phyloP scores from a whole-genome alignment of 129 eudicot species.

The Escallonia rubra region DNA sequence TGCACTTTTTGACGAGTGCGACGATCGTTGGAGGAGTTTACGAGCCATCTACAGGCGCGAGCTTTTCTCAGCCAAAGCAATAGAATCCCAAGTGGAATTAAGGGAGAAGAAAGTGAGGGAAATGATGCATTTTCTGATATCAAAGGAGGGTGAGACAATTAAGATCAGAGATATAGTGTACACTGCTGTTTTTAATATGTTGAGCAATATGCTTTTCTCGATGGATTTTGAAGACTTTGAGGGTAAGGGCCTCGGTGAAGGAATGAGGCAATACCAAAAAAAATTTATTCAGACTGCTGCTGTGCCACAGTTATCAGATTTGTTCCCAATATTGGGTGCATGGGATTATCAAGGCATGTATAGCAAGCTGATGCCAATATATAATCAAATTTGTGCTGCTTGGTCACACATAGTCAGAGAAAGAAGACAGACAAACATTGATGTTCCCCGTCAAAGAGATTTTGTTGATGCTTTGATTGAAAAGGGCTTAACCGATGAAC shows the following conservation, averaged over 20 bases:
- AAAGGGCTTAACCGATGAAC: slow-evolving; percentile 13
- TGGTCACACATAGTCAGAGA: slow-evolving; percentile 20
- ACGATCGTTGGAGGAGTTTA: slow-evolving; percentile 17
- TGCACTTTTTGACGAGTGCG: slow-evolving; percentile 16
- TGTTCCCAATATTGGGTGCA: slow-evolving; percentile 15
- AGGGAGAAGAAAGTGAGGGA: slow-evolving; percentile 15
- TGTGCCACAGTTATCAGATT: slow-evolving; percentile 15
- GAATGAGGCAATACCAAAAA: slow-evolving; percentile 8
- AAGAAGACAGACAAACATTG: neutral
- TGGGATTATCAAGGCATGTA: slow-evolving; percentile 16
- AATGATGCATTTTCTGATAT: slow-evolving; percentile 16
- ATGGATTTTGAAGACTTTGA: slow-evolving; percentile 17
- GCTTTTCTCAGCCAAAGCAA: slow-evolving; percentile 23
- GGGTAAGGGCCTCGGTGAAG: slow-evolving; percentile 6
- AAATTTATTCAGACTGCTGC: slow-evolving; percentile 5
- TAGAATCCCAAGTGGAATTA: slow-evolving; percentile 14
- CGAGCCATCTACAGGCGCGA: slow-evolving; percentile 14
- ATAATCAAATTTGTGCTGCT: slow-evolving; percentile 1
- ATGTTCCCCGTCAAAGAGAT: slow-evolving; percentile 1
- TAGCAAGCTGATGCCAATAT: slow-evolving; percentile 7
- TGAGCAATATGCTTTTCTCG: slow-evolving; percentile 10
- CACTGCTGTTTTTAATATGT: slow-evolving; percentile 8
- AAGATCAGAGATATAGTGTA: slow-evolving; percentile 8
- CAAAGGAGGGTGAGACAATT: slow-evolving; percentile 13
- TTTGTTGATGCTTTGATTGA: slow-evolving; percentile 25